phyloP scores from a whole-genome alignment of 495 filamentous ascomycete species.

The Talaromyces adpressus region DNA sequence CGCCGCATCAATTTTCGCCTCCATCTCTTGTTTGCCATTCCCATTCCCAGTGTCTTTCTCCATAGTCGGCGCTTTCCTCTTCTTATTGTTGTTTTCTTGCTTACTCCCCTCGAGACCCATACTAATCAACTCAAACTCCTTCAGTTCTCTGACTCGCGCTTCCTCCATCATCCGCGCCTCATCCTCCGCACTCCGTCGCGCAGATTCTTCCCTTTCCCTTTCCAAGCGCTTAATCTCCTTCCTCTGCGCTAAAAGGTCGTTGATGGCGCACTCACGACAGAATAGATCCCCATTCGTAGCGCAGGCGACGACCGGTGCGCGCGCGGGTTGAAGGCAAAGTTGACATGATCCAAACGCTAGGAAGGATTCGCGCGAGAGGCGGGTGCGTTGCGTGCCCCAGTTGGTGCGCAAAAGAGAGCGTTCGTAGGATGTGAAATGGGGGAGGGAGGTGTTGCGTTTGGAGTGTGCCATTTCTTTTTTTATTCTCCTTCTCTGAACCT shows the following conservation, averaged over 20 bases:
- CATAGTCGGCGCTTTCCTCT: slow-evolving; percentile 13
- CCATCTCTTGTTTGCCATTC: slow-evolving; percentile 14
- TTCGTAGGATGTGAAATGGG: slow-evolving; percentile 94
- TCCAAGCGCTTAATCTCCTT: slow-evolving; percentile 87
- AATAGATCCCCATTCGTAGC: slow-evolving; percentile 83
- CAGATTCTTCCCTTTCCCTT: slow-evolving; percentile 51
- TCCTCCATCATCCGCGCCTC: slow-evolving; percentile 30
- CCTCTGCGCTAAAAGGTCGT: slow-evolving; percentile 80
- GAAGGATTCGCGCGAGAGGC: slow-evolving; percentile 86
- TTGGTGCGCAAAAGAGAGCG: slow-evolving; percentile 67
- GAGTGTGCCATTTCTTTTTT: slow-evolving; percentile 36
- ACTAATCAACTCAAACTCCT: slow-evolving; percentile 34
- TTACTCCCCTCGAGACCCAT: slow-evolving; percentile 32
- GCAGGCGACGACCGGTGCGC: slow-evolving; percentile 75
- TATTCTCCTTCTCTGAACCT: background rate
- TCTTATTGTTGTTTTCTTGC: slow-evolving; percentile 1
- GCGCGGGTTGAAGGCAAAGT: slow-evolving; percentile 79
- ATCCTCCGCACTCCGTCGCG: slow-evolving; percentile 31
- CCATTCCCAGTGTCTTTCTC: slow-evolving; percentile 12
- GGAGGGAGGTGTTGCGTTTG: slow-evolving; percentile 93
- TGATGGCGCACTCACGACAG: slow-evolving; percentile 90
- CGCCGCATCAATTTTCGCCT: slow-evolving; percentile 23
- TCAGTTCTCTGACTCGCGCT: slow-evolving; percentile 25
- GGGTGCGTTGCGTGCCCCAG: slow-evolving; percentile 79
- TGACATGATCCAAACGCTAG: slow-evolving; percentile 87